Base-by-base conservation (phyloP, 805 yeast species). In the Maudiozyma bulderi region DNA sequence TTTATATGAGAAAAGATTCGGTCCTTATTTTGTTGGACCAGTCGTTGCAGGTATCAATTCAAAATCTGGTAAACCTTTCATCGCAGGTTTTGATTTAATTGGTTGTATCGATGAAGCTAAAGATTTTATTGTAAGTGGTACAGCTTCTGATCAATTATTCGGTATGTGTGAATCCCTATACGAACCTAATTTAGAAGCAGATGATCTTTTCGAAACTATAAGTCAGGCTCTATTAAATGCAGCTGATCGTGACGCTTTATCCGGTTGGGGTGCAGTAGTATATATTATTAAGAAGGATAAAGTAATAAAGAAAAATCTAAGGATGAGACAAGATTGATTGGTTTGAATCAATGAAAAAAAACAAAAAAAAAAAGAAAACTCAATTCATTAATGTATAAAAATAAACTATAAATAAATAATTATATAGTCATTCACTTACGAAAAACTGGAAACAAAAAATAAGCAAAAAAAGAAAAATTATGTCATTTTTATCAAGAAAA, bases 221-320 rank as follows among this genome's bases (percentile, higher is more conserved):
- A 82, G 95, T 57, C 99, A 93, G 70, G 91, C 97, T 1, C 73
- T 93, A 51, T 73, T 93, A 73, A 88, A 86, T 65, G 98, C 96
- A 15, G 95, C 86, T 37, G 99, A 93, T 69, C 85, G 99, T 75
- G 99, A 93, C 69, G 95, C 97, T 6, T 75, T 93, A 50, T 83
- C 95, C 32, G 99, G 99, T 56, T 93, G 97, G 96, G 99, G 99
- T 61, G 96, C 95, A 8, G 85, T 87, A 14, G 98, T 93, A 28
- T 91, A 91, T 69, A 73, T 93, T 48, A 80, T 93, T 47, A 86
- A 95, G 44, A 89, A 89, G 70, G 98, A 91, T 65, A 86, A 87
- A 68, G 95, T 93, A 50, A 78, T 81, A 48, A 89, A 84, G 72
- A 81, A 95, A 62, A 80, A 85, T 59, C 78, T 93, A 70, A 90